Conservation (phyloP, 495 filamentous ascomycete genomes). For the Aspergillus mulundensis region DNA sequence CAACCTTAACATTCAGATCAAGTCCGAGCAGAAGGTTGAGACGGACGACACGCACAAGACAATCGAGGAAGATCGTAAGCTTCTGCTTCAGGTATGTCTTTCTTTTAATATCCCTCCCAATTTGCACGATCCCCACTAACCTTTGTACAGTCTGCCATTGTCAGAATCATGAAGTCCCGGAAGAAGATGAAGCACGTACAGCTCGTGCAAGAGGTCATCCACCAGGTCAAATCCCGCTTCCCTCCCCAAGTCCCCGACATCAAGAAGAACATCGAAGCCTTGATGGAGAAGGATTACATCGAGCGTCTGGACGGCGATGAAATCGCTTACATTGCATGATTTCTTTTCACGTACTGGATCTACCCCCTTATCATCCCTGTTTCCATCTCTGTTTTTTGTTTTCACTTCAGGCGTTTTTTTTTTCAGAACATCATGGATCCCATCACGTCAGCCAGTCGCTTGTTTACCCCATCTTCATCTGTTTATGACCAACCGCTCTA, state of each 20-base stretch:
- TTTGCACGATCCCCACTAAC: slow-evolving; percentile 22
- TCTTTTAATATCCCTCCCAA: not conserved
- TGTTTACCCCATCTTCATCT: not conserved
- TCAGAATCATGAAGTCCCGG: slow-evolving; percentile 98
- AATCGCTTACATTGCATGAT: slow-evolving; percentile 80
- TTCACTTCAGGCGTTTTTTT: not conserved
- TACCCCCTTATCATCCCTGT: not conserved
- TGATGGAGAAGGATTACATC: slow-evolving; percentile 98
- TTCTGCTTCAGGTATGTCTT: slow-evolving; percentile 85
- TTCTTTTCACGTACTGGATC: not conserved
- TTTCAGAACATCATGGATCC: not conserved
- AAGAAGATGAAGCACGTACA: slow-evolving; percentile 97
- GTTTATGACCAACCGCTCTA: not conserved
- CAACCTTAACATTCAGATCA: slow-evolving; percentile 92
- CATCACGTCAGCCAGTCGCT: not conserved
- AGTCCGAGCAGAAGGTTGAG: slow-evolving; percentile 92
- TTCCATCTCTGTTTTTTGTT: slow-evolving; percentile 2
- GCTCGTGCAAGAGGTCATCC: slow-evolving; percentile 90
- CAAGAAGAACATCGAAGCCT: slow-evolving; percentile 98
- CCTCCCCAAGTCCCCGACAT: slow-evolving; percentile 89
- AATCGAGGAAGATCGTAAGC: slow-evolving; percentile 95
- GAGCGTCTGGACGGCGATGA: slow-evolving; percentile 93
- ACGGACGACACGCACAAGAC: slow-evolving; percentile 98
- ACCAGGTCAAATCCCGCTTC: slow-evolving; percentile 92
- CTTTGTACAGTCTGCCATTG: slow-evolving; percentile 77